Evolutionary conservation across 2,329 filamentous ascomycete species (phyloP).

Genomic region (Paecilomyces fulvus): DNA sequence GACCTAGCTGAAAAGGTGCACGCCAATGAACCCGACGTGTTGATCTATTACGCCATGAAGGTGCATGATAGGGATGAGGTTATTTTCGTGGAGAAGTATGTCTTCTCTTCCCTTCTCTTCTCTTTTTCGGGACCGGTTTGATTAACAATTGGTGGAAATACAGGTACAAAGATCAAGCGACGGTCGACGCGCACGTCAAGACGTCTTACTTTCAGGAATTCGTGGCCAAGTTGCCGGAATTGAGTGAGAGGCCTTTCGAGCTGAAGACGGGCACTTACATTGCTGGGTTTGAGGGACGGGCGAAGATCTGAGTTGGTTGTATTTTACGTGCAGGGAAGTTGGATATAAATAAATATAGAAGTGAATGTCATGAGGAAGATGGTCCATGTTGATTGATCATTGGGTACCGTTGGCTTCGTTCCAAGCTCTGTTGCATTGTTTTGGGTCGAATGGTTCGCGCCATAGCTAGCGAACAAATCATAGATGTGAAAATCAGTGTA

Average conservation of each 20-base stretch:
- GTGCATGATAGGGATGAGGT: constrained; percentile 21
- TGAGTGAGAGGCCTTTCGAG: constrained; percentile 16
- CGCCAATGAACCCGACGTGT: constrained; percentile 21
- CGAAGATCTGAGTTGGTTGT: constrained; percentile 10
- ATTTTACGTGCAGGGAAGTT: not conserved
- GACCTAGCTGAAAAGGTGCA: constrained; percentile 21
- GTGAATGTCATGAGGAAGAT: not conserved
- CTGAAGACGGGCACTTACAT: constrained; percentile 15
- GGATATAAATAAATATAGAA: constrained; percentile 8
- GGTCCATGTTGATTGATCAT: no score
- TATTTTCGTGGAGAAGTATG: constrained; percentile 25
- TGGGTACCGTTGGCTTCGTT: no score
- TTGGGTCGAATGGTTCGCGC: not conserved
- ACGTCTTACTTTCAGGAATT: constrained; percentile 17
- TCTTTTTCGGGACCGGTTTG: no score
- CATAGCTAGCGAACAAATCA: not conserved
- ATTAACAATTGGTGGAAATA: not conserved
- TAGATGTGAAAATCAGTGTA: not conserved
- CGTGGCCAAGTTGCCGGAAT: constrained; percentile 7
- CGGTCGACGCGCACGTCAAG: constrained; percentile 15
- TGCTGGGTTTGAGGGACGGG: constrained; percentile 12
- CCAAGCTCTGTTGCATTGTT: no score
- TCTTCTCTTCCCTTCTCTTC: no score
- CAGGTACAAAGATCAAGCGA: constrained; percentile 20
- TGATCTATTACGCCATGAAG: constrained; percentile 22